Evolutionary conservation across 192 early-diverging fungal species (phyloP), one percentile per base, ranked within the genome.

Genomic region (Umbelopsis ramanniana): DNA sequence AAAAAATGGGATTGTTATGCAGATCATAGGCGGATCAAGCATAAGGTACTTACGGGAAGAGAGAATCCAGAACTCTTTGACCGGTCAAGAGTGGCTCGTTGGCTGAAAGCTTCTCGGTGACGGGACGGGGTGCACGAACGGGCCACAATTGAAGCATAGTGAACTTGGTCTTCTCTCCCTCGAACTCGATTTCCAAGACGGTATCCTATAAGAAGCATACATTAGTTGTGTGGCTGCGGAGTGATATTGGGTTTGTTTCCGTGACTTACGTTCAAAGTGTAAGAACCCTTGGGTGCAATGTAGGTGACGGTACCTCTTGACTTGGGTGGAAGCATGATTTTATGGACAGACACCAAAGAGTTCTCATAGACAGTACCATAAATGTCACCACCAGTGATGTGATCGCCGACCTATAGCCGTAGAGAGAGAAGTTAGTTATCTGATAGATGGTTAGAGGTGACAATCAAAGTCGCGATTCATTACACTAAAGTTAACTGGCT

Each of bases 131-230:
- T 45, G 95, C 88, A 77, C 98, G 93, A 35, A 98, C 97, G 14
- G 98, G 96, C 98, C 98, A 99, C 48, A 90, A 80, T 77, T 99
- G 98, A 86, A 97, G 88, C 96, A 99, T 96, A 33, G 96, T 98
- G 88, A 92, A 90, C 77, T 94, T 85, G 29, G 89, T 85, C 74
- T 87, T 95, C 81, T 95, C 86, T n/a, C 96, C 98, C 77, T 96
- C 95, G 79, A 99, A 99, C 79, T 99, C 98, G 46, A 92, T 93
- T 84, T 98, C 96, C 23, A 99, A 82, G 12, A 99, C 90, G 55
- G 89, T 87, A 73, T 99, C 94, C 73, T 93, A 43, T n/a, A 66
- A 22, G 2, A 54, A 33, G 60, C 26, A 52, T 33, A 70, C 19
- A 21, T 10, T 6, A 50, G 48, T 15, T 19, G 6, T n/a, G n/a